These are phyloP conservation scores for Verticillium albo-atrum DNA, from an alignment of 2,329 filamentous ascomycete species.

Conservation along the genomic window DNA sequence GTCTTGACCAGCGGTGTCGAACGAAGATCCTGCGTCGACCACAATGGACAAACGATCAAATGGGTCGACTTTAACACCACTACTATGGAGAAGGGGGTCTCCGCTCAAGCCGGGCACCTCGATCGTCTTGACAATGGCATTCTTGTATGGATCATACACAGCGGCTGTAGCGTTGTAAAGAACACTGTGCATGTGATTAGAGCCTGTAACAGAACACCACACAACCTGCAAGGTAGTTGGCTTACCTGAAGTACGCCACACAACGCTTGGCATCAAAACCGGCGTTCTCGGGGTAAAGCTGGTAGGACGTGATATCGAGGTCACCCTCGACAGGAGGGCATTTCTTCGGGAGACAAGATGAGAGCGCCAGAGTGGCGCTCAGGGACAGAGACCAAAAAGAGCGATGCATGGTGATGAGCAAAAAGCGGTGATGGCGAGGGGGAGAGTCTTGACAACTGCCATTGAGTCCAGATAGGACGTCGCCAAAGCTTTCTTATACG, in stretches of 20 bases:
- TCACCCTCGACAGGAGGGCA: neutral
- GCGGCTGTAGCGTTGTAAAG: slow-evolving; percentile 15
- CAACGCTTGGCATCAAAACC: slow-evolving; percentile 14
- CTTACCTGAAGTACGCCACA: slow-evolving; percentile 14
- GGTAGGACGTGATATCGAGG: slow-evolving; percentile 5
- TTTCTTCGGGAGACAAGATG: neutral
- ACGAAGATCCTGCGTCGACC: slow-evolving; percentile 12
- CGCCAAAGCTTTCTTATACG: too few relatives aligned
- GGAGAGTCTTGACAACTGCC: too few relatives aligned
- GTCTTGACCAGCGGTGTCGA: slow-evolving; percentile 11
- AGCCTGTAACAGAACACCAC: too few relatives aligned
- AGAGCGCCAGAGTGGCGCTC: neutral
- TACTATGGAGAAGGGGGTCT: slow-evolving; percentile 10
- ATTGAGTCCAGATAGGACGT: too few relatives aligned
- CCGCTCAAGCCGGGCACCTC: slow-evolving; percentile 11
- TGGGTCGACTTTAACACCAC: slow-evolving; percentile 12
- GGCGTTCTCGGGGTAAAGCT: slow-evolving; percentile 17
- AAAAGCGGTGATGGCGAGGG: too few relatives aligned
- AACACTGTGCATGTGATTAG: slow-evolving; percentile 9
- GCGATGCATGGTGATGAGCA: neutral
- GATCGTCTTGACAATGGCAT: slow-evolving; percentile 10
- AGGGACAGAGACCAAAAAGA: neutral
- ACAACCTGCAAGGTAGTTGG: neutral
- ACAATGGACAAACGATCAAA: slow-evolving; percentile 11
- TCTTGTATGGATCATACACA: slow-evolving; percentile 14